phyloP scores from a whole-genome alignment of 2,329 filamentous ascomycete genomes.

The Xylariaceae sp. region DNA sequence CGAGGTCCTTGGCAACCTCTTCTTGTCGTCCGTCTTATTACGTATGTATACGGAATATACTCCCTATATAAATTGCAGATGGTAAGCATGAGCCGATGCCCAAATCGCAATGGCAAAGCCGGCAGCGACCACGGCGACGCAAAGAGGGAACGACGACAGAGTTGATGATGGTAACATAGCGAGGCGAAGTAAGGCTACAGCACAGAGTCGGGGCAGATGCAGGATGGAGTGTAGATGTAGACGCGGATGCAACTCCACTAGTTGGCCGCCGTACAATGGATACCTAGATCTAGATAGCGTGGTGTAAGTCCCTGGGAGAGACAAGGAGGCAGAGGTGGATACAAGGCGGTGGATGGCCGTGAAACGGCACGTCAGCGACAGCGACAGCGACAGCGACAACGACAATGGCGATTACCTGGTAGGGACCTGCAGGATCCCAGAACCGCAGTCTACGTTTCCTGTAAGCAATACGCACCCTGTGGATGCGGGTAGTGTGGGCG shows the following conservation, averaged over 20 bases:
- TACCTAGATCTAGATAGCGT: conserved; percentile 17
- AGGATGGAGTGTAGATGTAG: conserved; percentile 2
- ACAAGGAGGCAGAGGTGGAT: not conserved
- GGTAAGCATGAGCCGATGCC: not conserved
- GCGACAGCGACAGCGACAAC: not conserved
- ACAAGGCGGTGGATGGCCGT: conserved; percentile 12
- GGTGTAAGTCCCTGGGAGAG: conserved; percentile 11
- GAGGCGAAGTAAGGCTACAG: not conserved
- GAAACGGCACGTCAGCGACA: conserved; percentile 7
- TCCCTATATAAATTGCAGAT: too few species aligned
- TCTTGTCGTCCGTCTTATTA: not conserved
- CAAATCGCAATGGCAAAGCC: not conserved
- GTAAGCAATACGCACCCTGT: not conserved
- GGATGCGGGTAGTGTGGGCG: not conserved
- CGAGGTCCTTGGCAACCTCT: not conserved
- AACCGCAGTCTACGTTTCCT: not conserved
- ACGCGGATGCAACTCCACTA: conserved; percentile 6
- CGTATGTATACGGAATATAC: not conserved
- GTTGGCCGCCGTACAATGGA: conserved; percentile 15
- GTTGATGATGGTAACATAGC: not conserved
- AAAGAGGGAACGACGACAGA: not conserved
- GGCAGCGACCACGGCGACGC: not conserved
- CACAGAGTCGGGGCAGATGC: not conserved
- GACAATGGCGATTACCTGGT: not conserved
- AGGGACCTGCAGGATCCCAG: not conserved